phyloP scores from a whole-genome alignment of 257 asterid species.

The Solanum neorickii region DNA sequence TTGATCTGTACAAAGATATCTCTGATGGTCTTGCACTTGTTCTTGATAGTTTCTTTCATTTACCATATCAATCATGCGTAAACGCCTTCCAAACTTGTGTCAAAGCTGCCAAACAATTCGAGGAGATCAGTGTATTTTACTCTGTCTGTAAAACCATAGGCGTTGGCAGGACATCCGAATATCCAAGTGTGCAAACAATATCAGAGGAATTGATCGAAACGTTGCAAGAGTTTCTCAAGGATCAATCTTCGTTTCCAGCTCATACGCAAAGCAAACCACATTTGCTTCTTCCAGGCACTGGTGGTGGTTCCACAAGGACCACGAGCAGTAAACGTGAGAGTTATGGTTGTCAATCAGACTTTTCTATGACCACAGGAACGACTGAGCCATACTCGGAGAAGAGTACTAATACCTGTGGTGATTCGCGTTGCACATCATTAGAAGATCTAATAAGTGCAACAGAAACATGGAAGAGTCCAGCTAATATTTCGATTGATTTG shows the following conservation, averaged over 20 bases:
- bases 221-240: conserved; percentile 64
- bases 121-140: conserved; percentile 54
- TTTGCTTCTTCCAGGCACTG: not conserved
- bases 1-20: conserved; percentile 60
- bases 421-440: conserved; percentile 34
- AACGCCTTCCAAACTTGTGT: conserved; percentile 60
- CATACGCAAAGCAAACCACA: not conserved
- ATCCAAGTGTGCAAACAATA: conserved; percentile 55
- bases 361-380: conserved; percentile 14
- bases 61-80: conserved; percentile 59
- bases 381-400: conserved; percentile 26
- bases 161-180: conserved; percentile 57
- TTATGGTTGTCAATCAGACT: conserved; percentile 35
- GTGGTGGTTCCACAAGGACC: not conserved
- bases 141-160: conserved; percentile 44
- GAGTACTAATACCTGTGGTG: conserved; percentile 12
- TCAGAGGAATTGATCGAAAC: conserved; percentile 68
- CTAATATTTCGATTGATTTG: conserved; percentile 56
- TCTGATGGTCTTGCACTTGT: conserved; percentile 64
- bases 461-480: conserved; percentile 28
- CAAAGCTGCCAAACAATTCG: conserved; percentile 60
- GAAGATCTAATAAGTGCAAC: conserved; percentile 69
- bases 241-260: conserved; percentile 59
- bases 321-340: conserved; percentile 9
- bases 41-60: conserved; percentile 61